Percentiles rank a stretch among this genome's conserved stretches.
These are phyloP conservation scores for Verticillium longisporum DNA, from an alignment of 2,329 filamentous ascomycete genomes.

Conservation along the genomic window DNA sequence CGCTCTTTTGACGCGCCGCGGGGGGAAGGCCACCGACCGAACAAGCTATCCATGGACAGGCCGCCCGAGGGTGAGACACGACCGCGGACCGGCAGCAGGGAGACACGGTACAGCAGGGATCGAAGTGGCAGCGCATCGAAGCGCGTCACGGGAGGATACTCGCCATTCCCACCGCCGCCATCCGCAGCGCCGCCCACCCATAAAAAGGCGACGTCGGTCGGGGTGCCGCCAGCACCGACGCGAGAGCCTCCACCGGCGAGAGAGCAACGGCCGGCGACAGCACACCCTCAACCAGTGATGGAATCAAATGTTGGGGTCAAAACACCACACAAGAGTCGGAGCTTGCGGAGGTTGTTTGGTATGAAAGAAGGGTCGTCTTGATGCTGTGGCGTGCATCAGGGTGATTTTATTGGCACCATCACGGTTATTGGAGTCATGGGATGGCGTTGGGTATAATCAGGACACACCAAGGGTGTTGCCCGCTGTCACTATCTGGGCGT, in stretches of 20 bases:
- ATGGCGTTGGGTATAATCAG: background rate
- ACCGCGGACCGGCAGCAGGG: background rate
- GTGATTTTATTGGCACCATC: too few relatives aligned
- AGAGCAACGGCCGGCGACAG: background rate
- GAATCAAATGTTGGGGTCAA: slow-evolving; percentile 12
- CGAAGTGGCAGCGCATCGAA: slow-evolving; percentile 1
- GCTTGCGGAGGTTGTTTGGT: slow-evolving; percentile 32
- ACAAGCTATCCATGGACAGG: background rate
- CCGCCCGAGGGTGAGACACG: background rate
- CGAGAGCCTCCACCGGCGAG: background rate
- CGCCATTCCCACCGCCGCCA: slow-evolving; percentile 5
- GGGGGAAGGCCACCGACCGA: background rate
- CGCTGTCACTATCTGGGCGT: background rate
- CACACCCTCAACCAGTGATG: background rate
- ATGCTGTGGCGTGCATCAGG: background rate
- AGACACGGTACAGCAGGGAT: background rate
- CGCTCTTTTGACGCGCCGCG: background rate
- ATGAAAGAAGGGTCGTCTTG: slow-evolving; percentile 13
- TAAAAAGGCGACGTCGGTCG: background rate
- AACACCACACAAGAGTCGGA: slow-evolving; percentile 25
- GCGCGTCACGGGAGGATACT: slow-evolving; percentile 1
- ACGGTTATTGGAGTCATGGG: background rate
- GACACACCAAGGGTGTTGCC: background rate
- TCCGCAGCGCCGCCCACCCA: background rate
- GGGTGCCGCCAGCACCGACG: background rate